Conservation (phyloP, 495 filamentous ascomycete genomes). For the Pseudotulostoma volvatum region DNA sequence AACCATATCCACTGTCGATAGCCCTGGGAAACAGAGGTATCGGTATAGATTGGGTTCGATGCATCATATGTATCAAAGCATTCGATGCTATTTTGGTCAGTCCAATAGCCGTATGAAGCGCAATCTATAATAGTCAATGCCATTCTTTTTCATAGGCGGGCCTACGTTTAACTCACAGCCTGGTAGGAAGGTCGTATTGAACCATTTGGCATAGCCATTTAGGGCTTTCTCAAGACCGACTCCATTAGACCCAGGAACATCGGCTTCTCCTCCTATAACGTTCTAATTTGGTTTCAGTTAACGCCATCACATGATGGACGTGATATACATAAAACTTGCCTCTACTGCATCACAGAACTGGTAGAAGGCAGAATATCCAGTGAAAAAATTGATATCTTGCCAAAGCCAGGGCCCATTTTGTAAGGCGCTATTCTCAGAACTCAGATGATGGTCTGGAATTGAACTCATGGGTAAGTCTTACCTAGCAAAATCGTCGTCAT, state of each 20-base stretch:
- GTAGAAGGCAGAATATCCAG: conserved; percentile 35
- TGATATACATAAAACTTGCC: no score
- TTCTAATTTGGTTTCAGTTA: conserved; percentile 11
- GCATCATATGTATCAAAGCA: conserved; percentile 45
- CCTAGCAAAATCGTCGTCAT: conserved; percentile 44
- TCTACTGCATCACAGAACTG: conserved; percentile 37
- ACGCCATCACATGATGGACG: no score
- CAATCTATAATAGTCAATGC: conserved; percentile 23
- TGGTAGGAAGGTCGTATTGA: conserved; percentile 29
- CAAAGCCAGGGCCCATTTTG: conserved; percentile 41
- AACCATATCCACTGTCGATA: conserved; percentile 53
- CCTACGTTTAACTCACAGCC: conserved; percentile 26
- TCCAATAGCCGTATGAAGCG: conserved; percentile 33
- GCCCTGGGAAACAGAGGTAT: no score
- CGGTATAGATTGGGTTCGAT: conserved; percentile 38
- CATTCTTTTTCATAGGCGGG: no score
- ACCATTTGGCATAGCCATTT: conserved; percentile 36
- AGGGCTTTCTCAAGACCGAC: conserved; percentile 41
- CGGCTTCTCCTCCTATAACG: conserved; percentile 15
- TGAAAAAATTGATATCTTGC: conserved; percentile 38
- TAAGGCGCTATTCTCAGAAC: conserved; percentile 23
- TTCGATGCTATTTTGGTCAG: conserved; percentile 24
- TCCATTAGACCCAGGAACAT: conserved; percentile 23
- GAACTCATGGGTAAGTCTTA: conserved; percentile 7
- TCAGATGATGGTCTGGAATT: neutral